Conservation (phyloP, 345 rosid genomes). For the Moringa oleifera region DNA sequence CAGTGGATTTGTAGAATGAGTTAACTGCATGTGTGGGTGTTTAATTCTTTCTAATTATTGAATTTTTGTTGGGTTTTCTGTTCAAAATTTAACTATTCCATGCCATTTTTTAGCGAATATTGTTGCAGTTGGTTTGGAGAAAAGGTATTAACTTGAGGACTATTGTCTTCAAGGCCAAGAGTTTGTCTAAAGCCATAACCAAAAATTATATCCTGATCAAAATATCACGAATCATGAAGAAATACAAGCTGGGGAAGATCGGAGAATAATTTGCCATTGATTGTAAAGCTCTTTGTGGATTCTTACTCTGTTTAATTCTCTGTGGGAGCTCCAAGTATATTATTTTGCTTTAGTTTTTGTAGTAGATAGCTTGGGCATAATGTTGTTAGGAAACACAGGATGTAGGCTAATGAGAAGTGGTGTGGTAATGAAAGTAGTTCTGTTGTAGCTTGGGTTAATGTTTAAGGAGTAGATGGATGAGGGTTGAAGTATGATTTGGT, state of each 20-base stretch:
- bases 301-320: background rate
- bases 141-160: background rate
- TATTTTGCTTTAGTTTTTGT: no score
- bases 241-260: background rate
- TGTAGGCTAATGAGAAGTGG: background rate
- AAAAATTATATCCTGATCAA: no score
- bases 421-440: background rate
- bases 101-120: background rate
- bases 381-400: no score
- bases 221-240: background rate
- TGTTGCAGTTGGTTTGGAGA: background rate
- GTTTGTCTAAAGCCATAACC: no score
- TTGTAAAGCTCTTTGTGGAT: background rate
- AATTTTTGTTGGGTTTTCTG: background rate
- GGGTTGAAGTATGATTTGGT: background rate
- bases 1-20: slow-evolving; percentile 2
- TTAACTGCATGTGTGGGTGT: background rate
- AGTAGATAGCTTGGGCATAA: background rate
- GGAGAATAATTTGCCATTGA: background rate
- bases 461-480: background rate
- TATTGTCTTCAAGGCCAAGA: background rate
- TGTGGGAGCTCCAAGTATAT: background rate
- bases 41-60: background rate
- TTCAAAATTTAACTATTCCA: background rate
- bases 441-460: background rate